phyloP scores from a whole-genome alignment of 495 filamentous ascomycete genomes.

The Penicillium angulare region DNA sequence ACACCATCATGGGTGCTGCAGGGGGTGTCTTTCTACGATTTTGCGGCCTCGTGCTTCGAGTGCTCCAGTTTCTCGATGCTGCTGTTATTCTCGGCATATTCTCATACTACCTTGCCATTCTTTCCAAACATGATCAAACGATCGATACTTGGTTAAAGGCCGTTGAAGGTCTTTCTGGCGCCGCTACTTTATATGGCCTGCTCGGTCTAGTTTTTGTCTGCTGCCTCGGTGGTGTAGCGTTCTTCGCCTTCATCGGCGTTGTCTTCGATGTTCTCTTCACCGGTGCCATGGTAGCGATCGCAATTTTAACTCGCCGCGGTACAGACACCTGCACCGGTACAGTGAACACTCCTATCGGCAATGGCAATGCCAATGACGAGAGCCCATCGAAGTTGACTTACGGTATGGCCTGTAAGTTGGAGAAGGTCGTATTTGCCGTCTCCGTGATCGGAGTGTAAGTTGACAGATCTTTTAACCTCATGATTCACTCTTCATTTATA shows the following conservation, averaged over 20 bases:
- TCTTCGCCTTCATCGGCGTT: slow-evolving; percentile 72
- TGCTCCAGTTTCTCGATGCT: slow-evolving; percentile 68
- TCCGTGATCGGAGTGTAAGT: slow-evolving; percentile 76
- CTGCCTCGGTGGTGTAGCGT: slow-evolving; percentile 72
- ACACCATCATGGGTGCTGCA: slow-evolving; percentile 37
- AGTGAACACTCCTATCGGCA: slow-evolving; percentile 67
- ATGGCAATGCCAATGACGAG: slow-evolving; percentile 49
- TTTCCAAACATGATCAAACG: slow-evolving; percentile 53
- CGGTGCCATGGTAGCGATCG: slow-evolving; percentile 77
- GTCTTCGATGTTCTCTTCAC: slow-evolving; percentile 77
- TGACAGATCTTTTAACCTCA: neutral
- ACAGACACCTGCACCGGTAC: slow-evolving; percentile 57
- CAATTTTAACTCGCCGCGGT: slow-evolving; percentile 66
- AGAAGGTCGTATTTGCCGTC: slow-evolving; percentile 74
- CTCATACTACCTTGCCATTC: slow-evolving; percentile 57
- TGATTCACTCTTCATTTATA: neutral
- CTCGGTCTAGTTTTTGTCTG: slow-evolving; percentile 70
- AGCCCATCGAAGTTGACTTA: slow-evolving; percentile 38
- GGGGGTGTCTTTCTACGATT: slow-evolving; percentile 61
- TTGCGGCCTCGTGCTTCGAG: slow-evolving; percentile 61
- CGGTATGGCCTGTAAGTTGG: slow-evolving; percentile 61
- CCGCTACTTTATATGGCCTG: slow-evolving; percentile 67
- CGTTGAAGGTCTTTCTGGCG: slow-evolving; percentile 78
- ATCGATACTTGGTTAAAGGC: slow-evolving; percentile 68
- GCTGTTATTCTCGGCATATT: slow-evolving; percentile 76